Conservation (phyloP, 176 grass and related monocot species). For the Calamus simplicifolius region DNA sequence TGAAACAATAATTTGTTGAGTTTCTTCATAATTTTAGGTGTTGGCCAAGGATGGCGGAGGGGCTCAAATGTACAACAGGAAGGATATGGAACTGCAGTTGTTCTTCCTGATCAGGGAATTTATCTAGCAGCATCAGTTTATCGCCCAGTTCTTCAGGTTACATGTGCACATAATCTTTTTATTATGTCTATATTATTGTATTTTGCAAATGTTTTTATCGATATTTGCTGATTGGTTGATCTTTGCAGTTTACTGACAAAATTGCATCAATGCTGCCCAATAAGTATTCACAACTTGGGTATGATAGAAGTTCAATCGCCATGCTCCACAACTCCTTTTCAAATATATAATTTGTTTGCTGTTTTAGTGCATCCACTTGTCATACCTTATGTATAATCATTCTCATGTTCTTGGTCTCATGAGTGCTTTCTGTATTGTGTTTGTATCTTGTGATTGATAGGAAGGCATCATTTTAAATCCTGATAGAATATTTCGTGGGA, state of each 20-base stretch:
- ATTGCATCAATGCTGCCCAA: conserved; percentile 66
- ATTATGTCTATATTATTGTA: conserved; percentile 8
- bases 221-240: conserved; percentile 11
- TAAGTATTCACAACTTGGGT: conserved; percentile 81
- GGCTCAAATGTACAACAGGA: conserved; percentile 65
- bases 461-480: too few species aligned
- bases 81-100: conserved; percentile 86
- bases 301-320: conserved; percentile 16
- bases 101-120: conserved; percentile 96
- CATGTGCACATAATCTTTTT: conserved; percentile 12
- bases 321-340: too few species aligned
- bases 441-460: too few species aligned
- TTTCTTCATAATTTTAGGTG: conserved; percentile 19
- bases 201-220: conserved; percentile 8
- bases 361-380: too few species aligned
- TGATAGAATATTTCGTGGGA: too few species aligned
- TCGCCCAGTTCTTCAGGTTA: conserved; percentile 93
- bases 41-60: conserved; percentile 89
- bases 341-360: too few species aligned
- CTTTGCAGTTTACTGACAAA: conserved; percentile 94
- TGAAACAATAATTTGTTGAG: too few species aligned
- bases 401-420: too few species aligned
- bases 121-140: conserved; percentile 92
- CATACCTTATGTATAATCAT: too few species aligned
- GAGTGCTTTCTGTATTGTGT: too few species aligned